Evolutionary conservation across 2,329 filamentous ascomycete species (phyloP).

Genomic region (Cercospora zeae-maydis): DNA sequence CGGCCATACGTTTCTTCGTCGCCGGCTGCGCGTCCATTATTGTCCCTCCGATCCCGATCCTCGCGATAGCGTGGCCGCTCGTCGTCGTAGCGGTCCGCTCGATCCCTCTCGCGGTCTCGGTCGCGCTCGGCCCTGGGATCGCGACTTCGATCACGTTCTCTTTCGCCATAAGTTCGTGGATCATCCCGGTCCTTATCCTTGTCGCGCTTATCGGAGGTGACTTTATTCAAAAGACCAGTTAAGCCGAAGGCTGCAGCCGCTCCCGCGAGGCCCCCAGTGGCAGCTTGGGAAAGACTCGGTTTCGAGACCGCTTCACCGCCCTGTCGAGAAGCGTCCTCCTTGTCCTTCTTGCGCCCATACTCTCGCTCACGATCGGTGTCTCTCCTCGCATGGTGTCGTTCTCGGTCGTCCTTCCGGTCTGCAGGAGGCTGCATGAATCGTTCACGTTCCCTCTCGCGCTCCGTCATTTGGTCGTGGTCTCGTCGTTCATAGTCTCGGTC

Average conservation of each 20-base stretch:
- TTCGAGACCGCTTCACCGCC: conserved; percentile 21
- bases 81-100: conserved; percentile 21
- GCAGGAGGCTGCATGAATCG: conserved; percentile 15
- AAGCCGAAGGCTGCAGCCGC: conserved; percentile 34
- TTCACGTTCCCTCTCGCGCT: conserved; percentile 31
- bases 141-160: conserved; percentile 24
- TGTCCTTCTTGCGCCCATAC: conserved; percentile 29
- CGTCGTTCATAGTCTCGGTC: conserved; percentile 22
- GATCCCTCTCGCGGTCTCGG: conserved; percentile 17
- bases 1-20: conserved; percentile 28
- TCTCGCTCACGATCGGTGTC: conserved; percentile 25
- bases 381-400: conserved; percentile 31
- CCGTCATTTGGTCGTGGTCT: conserved; percentile 27
- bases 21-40: conserved; percentile 18
- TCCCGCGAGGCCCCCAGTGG: conserved; percentile 33
- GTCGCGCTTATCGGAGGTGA: conserved; percentile 23
- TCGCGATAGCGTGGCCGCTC: conserved; percentile 20
- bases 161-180: conserved; percentile 22
- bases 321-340: conserved; percentile 26
- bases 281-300: conserved; percentile 30
- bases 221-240: conserved; percentile 28
- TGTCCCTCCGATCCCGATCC: conserved; percentile 21
- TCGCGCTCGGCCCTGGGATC: conserved; percentile 23
- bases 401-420: conserved; percentile 26
- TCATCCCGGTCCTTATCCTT: conserved; percentile 26